These are phyloP conservation scores for Rhizoclosmatium globosum DNA, from an alignment of 192 early-diverging fungal genomes.

Conservation along the genomic window DNA sequence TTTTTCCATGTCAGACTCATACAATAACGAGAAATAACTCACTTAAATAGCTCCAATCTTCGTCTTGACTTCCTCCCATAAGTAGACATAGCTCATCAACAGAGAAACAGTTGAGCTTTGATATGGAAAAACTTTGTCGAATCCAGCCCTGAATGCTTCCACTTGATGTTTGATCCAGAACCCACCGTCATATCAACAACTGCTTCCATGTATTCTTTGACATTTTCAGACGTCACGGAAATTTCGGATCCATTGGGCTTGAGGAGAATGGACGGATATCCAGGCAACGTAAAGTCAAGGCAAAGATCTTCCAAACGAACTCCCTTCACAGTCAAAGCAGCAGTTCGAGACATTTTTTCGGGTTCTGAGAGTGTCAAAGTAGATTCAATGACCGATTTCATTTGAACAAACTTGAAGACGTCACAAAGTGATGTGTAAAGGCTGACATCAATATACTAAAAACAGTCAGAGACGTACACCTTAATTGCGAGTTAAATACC, in stretches of 20 bases:
- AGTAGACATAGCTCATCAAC: slow-evolving; percentile 75
- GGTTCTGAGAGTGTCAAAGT: slow-evolving; percentile 56
- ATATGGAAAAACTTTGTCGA: slow-evolving; percentile 80
- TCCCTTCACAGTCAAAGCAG: slow-evolving; percentile 57
- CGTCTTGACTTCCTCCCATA: slow-evolving; percentile 69
- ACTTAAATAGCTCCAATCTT: slow-evolving; percentile 81
- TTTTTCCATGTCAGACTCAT: not conserved
- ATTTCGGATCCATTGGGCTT: slow-evolving; percentile 67
- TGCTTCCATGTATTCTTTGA: slow-evolving; percentile 77
- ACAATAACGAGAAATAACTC: slow-evolving; percentile 38
- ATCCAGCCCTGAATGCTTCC: slow-evolving; percentile 82
- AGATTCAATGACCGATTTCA: slow-evolving; percentile 66
- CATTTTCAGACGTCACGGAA: slow-evolving; percentile 80
- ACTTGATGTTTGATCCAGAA: slow-evolving; percentile 71
- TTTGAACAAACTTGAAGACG: slow-evolving; percentile 69
- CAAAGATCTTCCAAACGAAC: slow-evolving; percentile 65
- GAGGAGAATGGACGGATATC: slow-evolving; percentile 76
- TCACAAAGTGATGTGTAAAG: slow-evolving; percentile 73
- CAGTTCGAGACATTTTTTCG: slow-evolving; percentile 53
- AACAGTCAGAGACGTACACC: slow-evolving; percentile 15
- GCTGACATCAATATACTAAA: slow-evolving; percentile 71
- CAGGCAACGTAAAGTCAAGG: slow-evolving; percentile 89
- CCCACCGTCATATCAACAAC: slow-evolving; percentile 73
- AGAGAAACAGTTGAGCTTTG: slow-evolving; percentile 74
- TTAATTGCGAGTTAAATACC: slow-evolving; percentile 13